Base-by-base conservation (phyloP, 129 eudicot genomes). In the Escallonia rubra region DNA sequence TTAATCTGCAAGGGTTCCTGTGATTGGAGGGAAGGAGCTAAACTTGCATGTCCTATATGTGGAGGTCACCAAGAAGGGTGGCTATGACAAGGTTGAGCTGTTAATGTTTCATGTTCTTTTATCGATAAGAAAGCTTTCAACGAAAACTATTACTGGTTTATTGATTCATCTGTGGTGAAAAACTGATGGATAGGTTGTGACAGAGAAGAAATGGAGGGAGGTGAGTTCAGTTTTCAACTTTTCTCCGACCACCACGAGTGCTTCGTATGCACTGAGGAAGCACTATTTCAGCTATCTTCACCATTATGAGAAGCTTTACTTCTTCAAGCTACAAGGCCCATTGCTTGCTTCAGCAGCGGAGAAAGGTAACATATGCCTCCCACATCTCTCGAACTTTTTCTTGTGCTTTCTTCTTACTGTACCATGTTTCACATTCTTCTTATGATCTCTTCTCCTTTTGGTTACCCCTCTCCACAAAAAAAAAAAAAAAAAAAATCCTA, bases 161-260 rank as follows among this genome's bases (percentile, higher is more conserved):
- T 52, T 50, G 57, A 49, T 39, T 38, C 5, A 9, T 41, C 12
- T 61, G 3, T 41, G 10, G 7, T 15, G 15, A 15, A 40, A 59
- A 5, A 9, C 10, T 45, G 47, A 44, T 43, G 4, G 8, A 65
- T 43, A 75, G 96, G 96, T 88, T 4, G 89, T 85, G 4, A 14
- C 68, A 14, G 70, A 82, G 42, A 88, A 88, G 64, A 88, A 82
- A 76, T 88, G 96, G 96, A 85, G 86, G 80, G 96, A 88, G 52
- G 72, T 88, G n/a, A 59, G 86, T 41, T 23, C 43, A 7, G 73
- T 49, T 4, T 88, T 85, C 50, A 74, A 70, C 11, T 85, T 88
- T 49, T 71, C 85, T 3, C 56, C 88, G 42, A 85, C 96, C 14
- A 75, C 91, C n/a, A 85, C 91, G n/a, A 88, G 89, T 74, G 91